Evolutionary conservation across 768 basidiomycete genomes (phyloP).

Genomic region (Exsudoporus frostii): DNA sequence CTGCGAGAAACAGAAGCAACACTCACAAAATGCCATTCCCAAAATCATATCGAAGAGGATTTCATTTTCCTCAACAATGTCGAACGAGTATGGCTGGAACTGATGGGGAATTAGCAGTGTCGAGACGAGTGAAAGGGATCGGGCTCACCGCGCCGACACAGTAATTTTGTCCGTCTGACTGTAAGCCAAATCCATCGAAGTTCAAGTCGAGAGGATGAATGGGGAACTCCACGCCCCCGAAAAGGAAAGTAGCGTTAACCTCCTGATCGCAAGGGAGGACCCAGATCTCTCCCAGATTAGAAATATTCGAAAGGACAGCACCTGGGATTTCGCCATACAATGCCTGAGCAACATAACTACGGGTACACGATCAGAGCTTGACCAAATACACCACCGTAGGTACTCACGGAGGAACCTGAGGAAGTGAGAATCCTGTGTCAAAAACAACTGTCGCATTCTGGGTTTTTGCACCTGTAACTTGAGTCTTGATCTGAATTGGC

Average conservation of each 20-base stretch:
- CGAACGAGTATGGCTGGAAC: constrained; percentile 68
- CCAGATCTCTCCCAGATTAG: constrained; percentile 49
- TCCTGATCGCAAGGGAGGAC: constrained; percentile 59
- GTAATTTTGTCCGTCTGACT: constrained; percentile 19
- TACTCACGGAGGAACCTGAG: constrained; percentile 55
- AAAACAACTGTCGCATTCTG: constrained; percentile 57
- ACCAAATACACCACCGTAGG: constrained; percentile 1
- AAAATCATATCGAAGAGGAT: constrained; percentile 57
- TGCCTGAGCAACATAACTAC: constrained; percentile 50
- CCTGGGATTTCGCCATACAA: constrained; percentile 57
- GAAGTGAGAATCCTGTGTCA: constrained; percentile 68
- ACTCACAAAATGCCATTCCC: constrained; percentile 70
- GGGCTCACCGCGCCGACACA: constrained; percentile 47
- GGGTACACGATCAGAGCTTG: constrained; percentile 12
- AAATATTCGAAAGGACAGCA: constrained; percentile 44
- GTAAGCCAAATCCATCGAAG: constrained; percentile 17
- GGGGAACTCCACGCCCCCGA: constrained; percentile 53
- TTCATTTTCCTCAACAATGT: constrained; percentile 27
- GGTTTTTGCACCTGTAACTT: constrained; percentile 41
- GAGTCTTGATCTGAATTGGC: constrained; percentile 42
- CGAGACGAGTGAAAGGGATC: background rate
- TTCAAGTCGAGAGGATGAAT: constrained; percentile 67
- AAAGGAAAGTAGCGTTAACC: constrained; percentile 63
- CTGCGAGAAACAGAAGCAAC: background rate
- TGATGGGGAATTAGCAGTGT: constrained; percentile 21